These are phyloP conservation scores for Sugiyamaella smithiae DNA, from an alignment of 805 yeast species.

Conservation along the genomic window DNA sequence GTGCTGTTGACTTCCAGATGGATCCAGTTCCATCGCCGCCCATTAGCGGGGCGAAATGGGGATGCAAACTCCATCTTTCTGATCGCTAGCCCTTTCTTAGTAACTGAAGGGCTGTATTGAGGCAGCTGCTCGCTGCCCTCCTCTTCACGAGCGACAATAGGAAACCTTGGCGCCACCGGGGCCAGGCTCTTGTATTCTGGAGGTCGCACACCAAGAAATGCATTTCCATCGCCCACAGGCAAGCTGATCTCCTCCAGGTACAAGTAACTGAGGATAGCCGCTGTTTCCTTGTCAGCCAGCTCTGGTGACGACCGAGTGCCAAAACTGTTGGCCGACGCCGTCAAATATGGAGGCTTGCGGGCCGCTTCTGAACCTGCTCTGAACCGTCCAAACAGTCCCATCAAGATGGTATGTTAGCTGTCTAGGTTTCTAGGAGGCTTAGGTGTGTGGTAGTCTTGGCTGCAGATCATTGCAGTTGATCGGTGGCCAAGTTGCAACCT, in stretches of 20 bases:
- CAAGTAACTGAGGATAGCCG: conserved; percentile 12
- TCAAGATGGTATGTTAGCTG: neutral
- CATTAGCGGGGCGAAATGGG: conserved; percentile 68
- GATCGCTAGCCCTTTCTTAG: conserved; percentile 52
- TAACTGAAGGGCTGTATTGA: conserved; percentile 60
- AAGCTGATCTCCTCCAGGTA: conserved; percentile 14
- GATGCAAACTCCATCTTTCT: conserved; percentile 74
- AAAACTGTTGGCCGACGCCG: conserved; percentile 9
- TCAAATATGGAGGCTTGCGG: conserved; percentile 11
- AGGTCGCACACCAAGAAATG: conserved; percentile 26
- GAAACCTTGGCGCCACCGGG: conserved; percentile 37
- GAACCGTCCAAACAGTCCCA: conserved; percentile 15
- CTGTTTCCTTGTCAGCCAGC: conserved; percentile 13
- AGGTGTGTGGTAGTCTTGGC: neutral
- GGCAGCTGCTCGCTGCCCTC: conserved; percentile 54
- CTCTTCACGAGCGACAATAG: conserved; percentile 33
- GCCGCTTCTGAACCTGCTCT: conserved; percentile 15
- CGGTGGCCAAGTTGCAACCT: neutral
- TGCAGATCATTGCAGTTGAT: conserved; percentile 4
- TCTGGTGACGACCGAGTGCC: conserved; percentile 18
- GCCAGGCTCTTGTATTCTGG: conserved; percentile 38
- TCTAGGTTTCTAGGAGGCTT: neutral
- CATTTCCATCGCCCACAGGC: neutral
- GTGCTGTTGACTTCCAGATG: conserved; percentile 81
- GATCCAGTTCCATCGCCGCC: conserved; percentile 67